A percentile compares a stretch with the other conserved stretches of the same genome.
Conservation (phyloP, 1,284 basidiomycete genomes). For the Schizopora paradoxa region DNA sequence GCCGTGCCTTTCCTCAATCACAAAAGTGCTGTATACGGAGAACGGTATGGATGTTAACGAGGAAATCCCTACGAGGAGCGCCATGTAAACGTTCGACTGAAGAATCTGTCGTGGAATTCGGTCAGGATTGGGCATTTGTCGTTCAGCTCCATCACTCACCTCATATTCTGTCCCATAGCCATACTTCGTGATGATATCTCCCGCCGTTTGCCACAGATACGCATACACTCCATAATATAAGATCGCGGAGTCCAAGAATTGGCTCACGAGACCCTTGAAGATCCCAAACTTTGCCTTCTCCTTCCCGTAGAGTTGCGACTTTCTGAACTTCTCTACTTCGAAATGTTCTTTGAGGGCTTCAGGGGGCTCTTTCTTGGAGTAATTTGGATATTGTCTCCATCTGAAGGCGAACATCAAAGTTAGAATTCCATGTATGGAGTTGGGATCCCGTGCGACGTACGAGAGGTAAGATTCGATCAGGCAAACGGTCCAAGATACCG, state of each 20-base stretch:
- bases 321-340: constrained; percentile 69
- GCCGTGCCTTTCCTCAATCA: constrained; percentile 91
- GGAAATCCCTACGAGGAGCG: constrained; percentile 62
- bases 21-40: constrained; percentile 84
- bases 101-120: constrained; percentile 49
- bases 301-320: constrained; percentile 86
- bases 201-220: constrained; percentile 69
- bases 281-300: constrained; percentile 90
- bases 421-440: constrained; percentile 2
- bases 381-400: constrained; percentile 80
- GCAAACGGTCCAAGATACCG: constrained; percentile 74
- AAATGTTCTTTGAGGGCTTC: constrained; percentile 71
- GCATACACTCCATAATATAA: constrained; percentile 77
- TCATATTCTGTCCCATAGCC: constrained; percentile 66
- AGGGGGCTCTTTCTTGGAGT: constrained; percentile 76
- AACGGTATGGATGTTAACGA: constrained; percentile 69
- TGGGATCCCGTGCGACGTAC: constrained; percentile 51
- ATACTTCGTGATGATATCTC: constrained; percentile 42
- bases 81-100: constrained; percentile 80
- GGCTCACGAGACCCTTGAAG: constrained; percentile 68
- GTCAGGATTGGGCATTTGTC: constrained; percentile 11
- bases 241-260: constrained; percentile 64
- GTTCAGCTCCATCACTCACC: constrained; percentile 35
- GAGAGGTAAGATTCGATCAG: constrained; percentile 80
- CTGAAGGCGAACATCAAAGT: constrained; percentile 39